Base-by-base conservation (phyloP, 176 grass and related monocot species). In the Zea luxurians region DNA sequence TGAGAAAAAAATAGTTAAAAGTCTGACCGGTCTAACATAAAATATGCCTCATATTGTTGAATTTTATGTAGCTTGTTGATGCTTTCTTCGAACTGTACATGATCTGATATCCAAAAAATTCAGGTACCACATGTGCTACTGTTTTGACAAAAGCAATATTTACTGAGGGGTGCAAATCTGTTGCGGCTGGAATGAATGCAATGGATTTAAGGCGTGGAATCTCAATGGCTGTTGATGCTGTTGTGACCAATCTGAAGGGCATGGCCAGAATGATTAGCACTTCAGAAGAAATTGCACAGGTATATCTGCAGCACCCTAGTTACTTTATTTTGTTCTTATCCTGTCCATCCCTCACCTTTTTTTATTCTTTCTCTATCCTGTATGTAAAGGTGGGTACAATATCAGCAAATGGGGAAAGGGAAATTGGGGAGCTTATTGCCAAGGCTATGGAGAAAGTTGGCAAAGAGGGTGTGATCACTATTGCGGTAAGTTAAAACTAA, bases 371-470 rank as follows among this genome's bases (percentile, higher is more conserved):
- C 37, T 77, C 50, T 69, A 5, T 82, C 34, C 11, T 65, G 67
- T 65, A 66, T 65, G 67, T 65, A 66, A 90, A 98, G 95, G 95
- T 98, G 62, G 95, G 95, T 15, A 98, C 95, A 42, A 98, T 98
- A 94, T 98, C 95, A 50, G 74, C 91, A 72, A 98, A 98, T 76
- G 95, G 95, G 43, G 95, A 98, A 74, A 98, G 91, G 64, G 95
- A 98, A 86, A 98, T 98, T 58, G 95, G 95, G 58, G 95, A 98
- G 55, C 85, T 98, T 41, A 98, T 98, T 83, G 89, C 95, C 45
- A 94, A 98, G 86, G 95, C 95, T 82, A 98, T 98, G 95, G 95
- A 92, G 89, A 98, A 94, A 89, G 95, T 97, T 78, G 95, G 95
- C 27, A 97, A 92, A 85, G 95, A 97, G 83, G 95, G 95, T 66